Evolutionary conservation across 1,284 basidiomycete species (phyloP).

Genomic region (Chondrostereum purpureum): DNA sequence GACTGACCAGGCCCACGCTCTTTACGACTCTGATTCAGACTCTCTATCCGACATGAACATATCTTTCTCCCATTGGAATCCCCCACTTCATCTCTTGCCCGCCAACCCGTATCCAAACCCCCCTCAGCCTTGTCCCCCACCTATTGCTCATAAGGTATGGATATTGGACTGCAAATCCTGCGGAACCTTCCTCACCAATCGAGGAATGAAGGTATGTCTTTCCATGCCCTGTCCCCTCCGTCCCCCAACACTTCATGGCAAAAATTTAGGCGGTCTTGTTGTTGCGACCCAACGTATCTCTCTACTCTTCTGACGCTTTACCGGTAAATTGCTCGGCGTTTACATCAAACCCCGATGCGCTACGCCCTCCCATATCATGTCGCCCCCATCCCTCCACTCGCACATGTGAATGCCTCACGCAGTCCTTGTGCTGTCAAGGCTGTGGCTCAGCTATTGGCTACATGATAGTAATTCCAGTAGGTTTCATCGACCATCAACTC

Average conservation of each 20-base stretch:
- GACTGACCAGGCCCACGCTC: no score
- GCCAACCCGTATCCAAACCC: slow-evolving; percentile 33
- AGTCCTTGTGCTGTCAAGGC: slow-evolving; percentile 76
- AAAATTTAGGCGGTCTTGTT: slow-evolving; percentile 67
- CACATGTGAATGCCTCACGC: slow-evolving; percentile 39
- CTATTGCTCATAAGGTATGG: slow-evolving; percentile 66
- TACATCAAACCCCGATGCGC: slow-evolving; percentile 37
- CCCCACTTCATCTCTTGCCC: slow-evolving; percentile 29
- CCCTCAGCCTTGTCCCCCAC: slow-evolving; percentile 31
- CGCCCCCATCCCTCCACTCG: slow-evolving; percentile 23
- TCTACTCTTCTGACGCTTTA: slow-evolving; percentile 79
- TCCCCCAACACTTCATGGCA: slow-evolving; percentile 7
- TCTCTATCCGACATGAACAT: slow-evolving; percentile 16
- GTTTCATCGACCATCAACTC: slow-evolving; percentile 11
- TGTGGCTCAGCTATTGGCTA: slow-evolving; percentile 75
- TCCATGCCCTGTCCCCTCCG: slow-evolving; percentile 6
- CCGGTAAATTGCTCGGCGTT: slow-evolving; percentile 72
- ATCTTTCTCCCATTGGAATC: slow-evolving; percentile 15
- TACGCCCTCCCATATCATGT: slow-evolving; percentile 28
- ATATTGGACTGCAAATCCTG: slow-evolving; percentile 75
- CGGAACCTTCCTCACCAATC: slow-evolving; percentile 70
- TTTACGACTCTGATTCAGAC: slow-evolving; percentile 20
- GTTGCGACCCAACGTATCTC: slow-evolving; percentile 73
- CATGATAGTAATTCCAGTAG: slow-evolving; percentile 64
- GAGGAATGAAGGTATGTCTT: slow-evolving; percentile 72